phyloP scores from a whole-genome alignment of 257 asterid species.

The Capsicum rhomboideum region DNA sequence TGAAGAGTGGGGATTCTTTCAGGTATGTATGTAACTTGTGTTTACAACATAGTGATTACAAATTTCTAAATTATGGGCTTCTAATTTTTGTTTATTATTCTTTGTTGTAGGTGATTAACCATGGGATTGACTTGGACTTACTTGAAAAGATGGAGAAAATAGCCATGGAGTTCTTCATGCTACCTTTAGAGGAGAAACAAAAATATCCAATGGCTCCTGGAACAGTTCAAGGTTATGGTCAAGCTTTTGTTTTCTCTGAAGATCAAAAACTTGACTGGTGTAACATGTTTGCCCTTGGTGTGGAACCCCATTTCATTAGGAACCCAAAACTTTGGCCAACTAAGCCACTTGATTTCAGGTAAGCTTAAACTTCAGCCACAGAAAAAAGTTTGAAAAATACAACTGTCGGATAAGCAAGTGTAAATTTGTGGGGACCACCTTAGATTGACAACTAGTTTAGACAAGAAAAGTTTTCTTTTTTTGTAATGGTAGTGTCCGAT shows the following conservation, averaged over 20 bases:
- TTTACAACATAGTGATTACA: neutral
- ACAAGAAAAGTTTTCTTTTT: neutral
- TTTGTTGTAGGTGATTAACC: conserved; percentile 57
- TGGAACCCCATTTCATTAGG: conserved; percentile 54
- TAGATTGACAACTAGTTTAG: neutral
- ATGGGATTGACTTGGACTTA: conserved; percentile 63
- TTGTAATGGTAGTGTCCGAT: neutral
- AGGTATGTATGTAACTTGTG: conserved; percentile 44
- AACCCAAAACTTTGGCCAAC: conserved; percentile 82
- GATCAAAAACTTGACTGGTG: conserved; percentile 97
- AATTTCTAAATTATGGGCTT: neutral
- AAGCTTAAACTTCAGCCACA: neutral
- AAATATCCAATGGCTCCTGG: conserved; percentile 91
- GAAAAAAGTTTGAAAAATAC: neutral
- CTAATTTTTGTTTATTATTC: neutral
- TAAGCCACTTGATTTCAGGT: conserved; percentile 74
- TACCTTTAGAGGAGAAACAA: conserved; percentile 92
- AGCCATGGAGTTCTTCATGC: conserved; percentile 67
- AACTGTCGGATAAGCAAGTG: neutral
- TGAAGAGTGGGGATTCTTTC: conserved; percentile 92
- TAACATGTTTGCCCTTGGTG: conserved; percentile 97
- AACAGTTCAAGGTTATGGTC: conserved; percentile 93
- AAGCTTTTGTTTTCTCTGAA: conserved; percentile 90
- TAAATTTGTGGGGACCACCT: neutral
- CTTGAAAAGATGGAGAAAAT: conserved; percentile 61